phyloP scores from a whole-genome alignment of 2,329 filamentous ascomycete species.

The Pleomassaria siparia region DNA sequence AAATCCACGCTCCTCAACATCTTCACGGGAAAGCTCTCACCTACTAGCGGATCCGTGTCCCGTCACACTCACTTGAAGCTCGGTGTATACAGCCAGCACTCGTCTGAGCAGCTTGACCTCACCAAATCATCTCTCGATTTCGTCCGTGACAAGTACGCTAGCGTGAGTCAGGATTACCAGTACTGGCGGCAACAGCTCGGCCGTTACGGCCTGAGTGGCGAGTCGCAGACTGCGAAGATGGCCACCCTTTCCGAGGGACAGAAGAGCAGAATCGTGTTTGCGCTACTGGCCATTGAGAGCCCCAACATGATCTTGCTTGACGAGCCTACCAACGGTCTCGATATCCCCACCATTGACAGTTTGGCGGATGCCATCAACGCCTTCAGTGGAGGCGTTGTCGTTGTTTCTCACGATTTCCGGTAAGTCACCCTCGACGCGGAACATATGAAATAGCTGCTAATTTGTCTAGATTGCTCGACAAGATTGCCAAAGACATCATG shows the following conservation, averaged over 20 bases:
- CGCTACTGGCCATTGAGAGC: conserved; percentile 87
- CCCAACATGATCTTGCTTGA: conserved; percentile 98
- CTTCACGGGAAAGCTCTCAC: conserved; percentile 93
- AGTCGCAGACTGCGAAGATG: conserved; percentile 95
- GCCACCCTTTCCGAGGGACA: conserved; percentile 97
- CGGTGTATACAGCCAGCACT: conserved; percentile 97
- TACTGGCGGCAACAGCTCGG: conserved; percentile 99
- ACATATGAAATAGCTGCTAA: conserved; percentile 36
- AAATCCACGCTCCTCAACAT: conserved; percentile 95
- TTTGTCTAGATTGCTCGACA: conserved; percentile 81
- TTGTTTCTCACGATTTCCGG: conserved; percentile 99
- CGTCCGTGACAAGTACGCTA: conserved; percentile 88
- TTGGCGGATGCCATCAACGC: conserved; percentile 97
- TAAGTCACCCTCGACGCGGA: conserved; percentile 49
- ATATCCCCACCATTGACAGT: conserved; percentile 98
- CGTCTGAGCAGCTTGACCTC: conserved; percentile 94
- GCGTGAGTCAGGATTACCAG: conserved; percentile 94
- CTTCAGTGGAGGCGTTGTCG: conserved; percentile 93
- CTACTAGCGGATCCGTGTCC: conserved; percentile 77
- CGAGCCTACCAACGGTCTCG: conserved; percentile 98
- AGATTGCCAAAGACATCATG: conserved; percentile 99
- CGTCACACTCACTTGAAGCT: conserved; percentile 98
- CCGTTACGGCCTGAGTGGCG: conserved; percentile 88
- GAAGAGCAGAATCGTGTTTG: conserved; percentile 97
- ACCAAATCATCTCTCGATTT: conserved; percentile 98